phyloP scores from a whole-genome alignment of 2,329 filamentous ascomycete species.

The Periglandula ipomoeae region DNA sequence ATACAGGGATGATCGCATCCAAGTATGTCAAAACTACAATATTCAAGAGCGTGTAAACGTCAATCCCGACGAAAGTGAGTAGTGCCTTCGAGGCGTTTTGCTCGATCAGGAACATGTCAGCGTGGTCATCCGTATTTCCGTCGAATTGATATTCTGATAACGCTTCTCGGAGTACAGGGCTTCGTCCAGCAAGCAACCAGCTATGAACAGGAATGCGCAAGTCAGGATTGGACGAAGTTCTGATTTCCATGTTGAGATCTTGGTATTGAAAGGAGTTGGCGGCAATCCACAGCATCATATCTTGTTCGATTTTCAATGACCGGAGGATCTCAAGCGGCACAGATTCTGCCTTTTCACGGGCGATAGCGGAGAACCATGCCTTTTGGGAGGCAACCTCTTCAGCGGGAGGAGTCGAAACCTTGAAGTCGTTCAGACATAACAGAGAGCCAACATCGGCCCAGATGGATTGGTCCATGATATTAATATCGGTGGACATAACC shows the following conservation, averaged over 20 bases:
- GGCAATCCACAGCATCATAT: constrained; percentile 43
- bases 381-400: constrained; percentile 31
- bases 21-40: constrained; percentile 72
- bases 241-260: constrained; percentile 35
- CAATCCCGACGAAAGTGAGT: constrained; percentile 58
- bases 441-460: constrained; percentile 67
- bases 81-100: constrained; percentile 39
- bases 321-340: constrained; percentile 46
- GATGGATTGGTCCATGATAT: constrained; percentile 55
- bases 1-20: constrained; percentile 72
- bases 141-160: constrained; percentile 45
- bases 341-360: constrained; percentile 37
- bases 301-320: constrained; percentile 56
- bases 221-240: constrained; percentile 54
- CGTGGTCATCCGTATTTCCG: constrained; percentile 10
- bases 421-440: constrained; percentile 56
- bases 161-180: constrained; percentile 54
- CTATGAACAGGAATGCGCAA: constrained; percentile 71
- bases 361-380: constrained; percentile 22
- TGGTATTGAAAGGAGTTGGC: constrained; percentile 29
- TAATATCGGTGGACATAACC: constrained; percentile 63
- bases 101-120: constrained; percentile 23
- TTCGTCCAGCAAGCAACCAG: constrained; percentile 70
- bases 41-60: constrained; percentile 72
- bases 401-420: constrained; percentile 25